A percentile compares a stretch with the other conserved stretches of the same genome.
Conservation (phyloP, 495 filamentous ascomycete genomes). For the Gamarada debralockiae region DNA sequence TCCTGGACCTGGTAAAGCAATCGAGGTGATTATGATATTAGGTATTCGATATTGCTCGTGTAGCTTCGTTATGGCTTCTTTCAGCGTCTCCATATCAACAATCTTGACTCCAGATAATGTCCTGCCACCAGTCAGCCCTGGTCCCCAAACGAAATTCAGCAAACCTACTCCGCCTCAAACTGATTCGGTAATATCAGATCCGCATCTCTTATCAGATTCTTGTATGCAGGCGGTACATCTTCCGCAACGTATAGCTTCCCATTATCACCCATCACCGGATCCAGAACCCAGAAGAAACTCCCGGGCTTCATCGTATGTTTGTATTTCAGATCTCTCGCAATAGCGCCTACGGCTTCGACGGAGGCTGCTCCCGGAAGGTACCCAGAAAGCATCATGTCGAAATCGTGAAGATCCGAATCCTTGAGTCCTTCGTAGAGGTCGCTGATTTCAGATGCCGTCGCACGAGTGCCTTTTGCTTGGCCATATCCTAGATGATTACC, state of each 20-base stretch:
- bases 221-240: constrained; percentile 89
- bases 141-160: not conserved
- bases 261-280: constrained; percentile 98
- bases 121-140: constrained; percentile 39
- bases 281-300: constrained; percentile 94
- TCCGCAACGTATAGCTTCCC: constrained; percentile 85
- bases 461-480: constrained; percentile 77
- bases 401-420: constrained; percentile 75
- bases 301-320: constrained; percentile 61
- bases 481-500: constrained; percentile 92
- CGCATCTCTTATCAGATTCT: constrained; percentile 68
- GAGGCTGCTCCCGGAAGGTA: constrained; percentile 84
- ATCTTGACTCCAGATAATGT: constrained; percentile 80
- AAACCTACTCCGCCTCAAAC: constrained; percentile 86
- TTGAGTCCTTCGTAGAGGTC: constrained; percentile 81
- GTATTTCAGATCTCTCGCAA: constrained; percentile 72
- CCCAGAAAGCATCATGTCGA: constrained; percentile 89
- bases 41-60: constrained; percentile 76
- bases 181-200: constrained; percentile 95
- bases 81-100: constrained; percentile 65
- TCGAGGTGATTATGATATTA: constrained; percentile 90
- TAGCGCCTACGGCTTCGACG: constrained; percentile 78
- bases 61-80: constrained; percentile 67
- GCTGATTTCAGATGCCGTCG: constrained; percentile 76
- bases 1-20: constrained; percentile 43